Conservation (phyloP, 768 basidiomycete genomes). For the Rhizopogon vinicolor region DNA sequence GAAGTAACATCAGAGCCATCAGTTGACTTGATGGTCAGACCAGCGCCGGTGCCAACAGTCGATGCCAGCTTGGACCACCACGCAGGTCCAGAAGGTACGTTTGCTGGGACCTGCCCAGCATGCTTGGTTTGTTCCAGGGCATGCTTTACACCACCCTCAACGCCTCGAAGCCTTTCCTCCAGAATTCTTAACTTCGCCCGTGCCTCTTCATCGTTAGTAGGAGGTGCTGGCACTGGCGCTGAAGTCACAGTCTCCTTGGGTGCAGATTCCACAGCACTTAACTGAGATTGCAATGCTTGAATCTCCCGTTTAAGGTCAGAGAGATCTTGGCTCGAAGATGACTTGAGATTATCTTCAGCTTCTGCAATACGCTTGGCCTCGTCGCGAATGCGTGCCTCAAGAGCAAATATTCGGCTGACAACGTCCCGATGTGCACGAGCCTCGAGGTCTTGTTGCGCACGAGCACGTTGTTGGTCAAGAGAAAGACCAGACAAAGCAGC, state of each 20-base stretch:
- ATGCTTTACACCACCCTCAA: constrained; percentile 66
- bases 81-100: constrained; percentile 36
- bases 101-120: constrained; percentile 30
- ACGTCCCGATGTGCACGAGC: constrained; percentile 47
- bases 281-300: constrained; percentile 43
- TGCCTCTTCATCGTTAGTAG: constrained; percentile 52
- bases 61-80: constrained; percentile 72
- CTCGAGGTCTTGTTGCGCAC: constrained; percentile 50
- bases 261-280: constrained; percentile 24
- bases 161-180: constrained; percentile 56
- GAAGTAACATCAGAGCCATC: constrained; percentile 72
- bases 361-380: constrained; percentile 46
- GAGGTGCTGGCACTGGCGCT: constrained; percentile 4
- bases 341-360: constrained; percentile 44
- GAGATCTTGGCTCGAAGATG: constrained; percentile 41
- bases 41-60: constrained; percentile 36
- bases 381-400: constrained; percentile 52
- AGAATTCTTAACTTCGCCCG: constrained; percentile 47
- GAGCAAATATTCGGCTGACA: constrained; percentile 44
- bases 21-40: constrained; percentile 61
- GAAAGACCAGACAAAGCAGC: constrained; percentile 56
- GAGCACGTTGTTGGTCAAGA: constrained; percentile 46
- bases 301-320: constrained; percentile 52
- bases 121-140: constrained; percentile 64
- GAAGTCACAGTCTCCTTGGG: constrained; percentile 15